Percentiles rank a stretch among this genome's conserved stretches.
Conservation (phyloP, 768 basidiomycete genomes). For the Auricularia cornea region DNA sequence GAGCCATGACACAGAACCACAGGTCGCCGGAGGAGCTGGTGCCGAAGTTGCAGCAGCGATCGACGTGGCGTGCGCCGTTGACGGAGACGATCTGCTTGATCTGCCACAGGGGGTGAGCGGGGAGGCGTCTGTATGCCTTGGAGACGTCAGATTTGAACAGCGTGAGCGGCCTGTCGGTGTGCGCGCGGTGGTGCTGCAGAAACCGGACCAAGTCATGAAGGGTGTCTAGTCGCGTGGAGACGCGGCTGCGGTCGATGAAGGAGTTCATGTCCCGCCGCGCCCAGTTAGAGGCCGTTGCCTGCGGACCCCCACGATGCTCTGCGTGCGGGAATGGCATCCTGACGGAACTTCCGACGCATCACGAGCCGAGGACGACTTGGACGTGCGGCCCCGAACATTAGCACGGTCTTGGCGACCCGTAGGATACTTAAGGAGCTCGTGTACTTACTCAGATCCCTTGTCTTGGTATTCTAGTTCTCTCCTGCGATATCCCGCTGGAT, state of each 20-base stretch:
- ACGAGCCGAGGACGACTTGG: no score
- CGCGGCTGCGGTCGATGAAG: conserved; percentile 22
- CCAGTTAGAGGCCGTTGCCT: no score
- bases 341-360: no score
- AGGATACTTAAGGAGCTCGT: no score
- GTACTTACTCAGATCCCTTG: no score
- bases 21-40: conserved; percentile 17
- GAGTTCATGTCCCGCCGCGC: no score
- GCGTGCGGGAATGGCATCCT: no score
- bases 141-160: conserved; percentile 32
- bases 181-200: conserved; percentile 3
- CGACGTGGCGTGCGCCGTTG: conserved; percentile 20
- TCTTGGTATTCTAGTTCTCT: no score
- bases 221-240: conserved; percentile 25
- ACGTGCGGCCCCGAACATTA: no score
- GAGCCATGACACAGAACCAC: conserved; percentile 24
- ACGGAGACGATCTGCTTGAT: conserved; percentile 30
- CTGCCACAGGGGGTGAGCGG: conserved; percentile 34
- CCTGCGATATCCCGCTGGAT: no score
- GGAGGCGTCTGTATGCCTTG: conserved; percentile 29
- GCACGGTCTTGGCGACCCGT: no score
- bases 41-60: conserved; percentile 28
- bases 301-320: no score
- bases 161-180: background rate
- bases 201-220: conserved; percentile 24